These are phyloP conservation scores for Ogataea nitratoaversa DNA, from an alignment of 805 yeast species.

Conservation along the genomic window DNA sequence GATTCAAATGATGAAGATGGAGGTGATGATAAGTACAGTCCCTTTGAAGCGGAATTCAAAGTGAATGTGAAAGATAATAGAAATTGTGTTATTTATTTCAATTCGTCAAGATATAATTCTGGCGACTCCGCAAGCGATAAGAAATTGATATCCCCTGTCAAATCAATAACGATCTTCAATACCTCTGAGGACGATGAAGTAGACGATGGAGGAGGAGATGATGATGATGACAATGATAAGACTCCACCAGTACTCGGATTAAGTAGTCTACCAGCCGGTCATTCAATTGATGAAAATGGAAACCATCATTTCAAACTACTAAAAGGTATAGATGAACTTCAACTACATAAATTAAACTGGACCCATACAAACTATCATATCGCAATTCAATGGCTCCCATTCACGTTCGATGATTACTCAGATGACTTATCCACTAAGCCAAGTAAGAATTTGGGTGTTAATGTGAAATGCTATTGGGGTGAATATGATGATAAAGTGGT, in stretches of 20 bases:
- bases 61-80: slow-evolving; percentile 60
- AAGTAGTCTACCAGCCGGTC: slow-evolving; percentile 38
- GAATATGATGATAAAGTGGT: slow-evolving; percentile 51
- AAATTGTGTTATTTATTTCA: slow-evolving; percentile 59
- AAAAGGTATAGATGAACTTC: slow-evolving; percentile 61
- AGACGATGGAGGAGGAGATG: neutral
- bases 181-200: slow-evolving; percentile 14
- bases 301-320: slow-evolving; percentile 44
- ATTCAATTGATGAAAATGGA: slow-evolving; percentile 34
- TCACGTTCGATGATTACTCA: slow-evolving; percentile 42
- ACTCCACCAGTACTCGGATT: slow-evolving; percentile 1
- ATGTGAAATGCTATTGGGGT: slow-evolving; percentile 72
- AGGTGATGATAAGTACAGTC: slow-evolving; percentile 44
- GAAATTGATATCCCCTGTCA: slow-evolving; percentile 53
- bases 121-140: slow-evolving; percentile 25
- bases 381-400: slow-evolving; percentile 76
- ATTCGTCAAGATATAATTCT: slow-evolving; percentile 39
- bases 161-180: slow-evolving; percentile 51
- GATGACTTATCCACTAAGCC: slow-evolving; percentile 27
- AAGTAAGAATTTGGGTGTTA: slow-evolving; percentile 42
- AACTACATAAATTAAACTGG: slow-evolving; percentile 65
- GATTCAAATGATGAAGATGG: slow-evolving; percentile 20
- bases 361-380: slow-evolving; percentile 47
- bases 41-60: slow-evolving; percentile 57
- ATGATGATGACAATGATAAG: neutral